Percentiles rank a stretch among this genome's conserved stretches.
phyloP scores from a whole-genome alignment of 352 stramenopile species.

The Peronospora belbahrii region DNA sequence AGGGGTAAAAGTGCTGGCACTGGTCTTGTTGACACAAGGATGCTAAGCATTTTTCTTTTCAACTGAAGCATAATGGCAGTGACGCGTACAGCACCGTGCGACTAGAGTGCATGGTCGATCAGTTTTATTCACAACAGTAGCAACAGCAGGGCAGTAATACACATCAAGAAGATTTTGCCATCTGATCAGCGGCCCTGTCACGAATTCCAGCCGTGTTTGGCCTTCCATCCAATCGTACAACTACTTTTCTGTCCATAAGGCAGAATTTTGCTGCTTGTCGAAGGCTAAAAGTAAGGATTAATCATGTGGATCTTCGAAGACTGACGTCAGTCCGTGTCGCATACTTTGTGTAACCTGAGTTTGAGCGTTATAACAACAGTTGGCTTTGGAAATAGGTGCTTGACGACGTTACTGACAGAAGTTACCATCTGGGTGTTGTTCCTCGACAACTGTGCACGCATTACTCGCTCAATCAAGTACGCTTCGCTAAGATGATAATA shows the following conservation, averaged over 20 bases:
- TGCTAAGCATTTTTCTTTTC: too few relatives aligned
- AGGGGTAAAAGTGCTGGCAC: too few relatives aligned
- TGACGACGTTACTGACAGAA: conserved; percentile 3
- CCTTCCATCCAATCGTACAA: background rate
- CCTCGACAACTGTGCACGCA: conserved; percentile 5
- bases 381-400: background rate
- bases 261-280: background rate
- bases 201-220: background rate
- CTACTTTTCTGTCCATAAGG: background rate
- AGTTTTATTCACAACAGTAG: too few relatives aligned
- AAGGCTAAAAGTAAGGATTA: background rate
- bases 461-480: too few relatives aligned
- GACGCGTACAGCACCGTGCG: too few relatives aligned
- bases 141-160: conserved; percentile 2
- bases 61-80: too few relatives aligned
- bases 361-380: conserved; percentile 1
- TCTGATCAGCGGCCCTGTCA: conserved; percentile 5
- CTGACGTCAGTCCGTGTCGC: conserved; percentile 21
- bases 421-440: background rate
- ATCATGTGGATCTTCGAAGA: background rate
- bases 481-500: conserved; percentile 2
- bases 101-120: too few relatives aligned
- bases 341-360: conserved; percentile 12
- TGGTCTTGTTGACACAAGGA: too few relatives aligned
- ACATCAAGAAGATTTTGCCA: conserved; percentile 4